Evolutionary conservation across 2,329 filamentous ascomycete species (phyloP), one percentile per base, ranked within the genome.

Genomic region (Penicillium sp.): DNA sequence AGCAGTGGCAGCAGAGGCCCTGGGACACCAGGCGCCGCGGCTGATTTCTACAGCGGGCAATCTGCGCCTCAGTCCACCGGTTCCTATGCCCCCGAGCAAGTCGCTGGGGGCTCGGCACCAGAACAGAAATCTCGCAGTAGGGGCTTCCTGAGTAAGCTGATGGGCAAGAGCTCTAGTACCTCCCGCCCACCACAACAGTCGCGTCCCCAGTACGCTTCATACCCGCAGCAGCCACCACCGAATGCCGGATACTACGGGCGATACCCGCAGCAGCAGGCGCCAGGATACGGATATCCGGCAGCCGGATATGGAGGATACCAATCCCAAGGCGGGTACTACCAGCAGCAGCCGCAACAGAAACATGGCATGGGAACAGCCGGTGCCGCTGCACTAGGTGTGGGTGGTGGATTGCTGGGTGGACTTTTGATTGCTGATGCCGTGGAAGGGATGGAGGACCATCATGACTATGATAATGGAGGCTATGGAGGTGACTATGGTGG

Each of bases 361-460:
- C 63, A 79, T 29, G 77, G 80, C 5, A 79, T 93, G 76, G 90
- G 90, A n/a, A 81, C 84, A 58, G 85, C 82, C 11, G 91, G 90
- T 48, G 91, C 87, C 51, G 86, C 88, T 9, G 90, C 90, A 22
- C 78, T 96, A 44, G 92, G 92, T 77, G 74, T 90, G 4, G 92
- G 91, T 64, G 92, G 89, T 61, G 92, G 92, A 73, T 69, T 96
- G 70, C 67, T 96, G 1, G 93, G 91, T 65, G 92, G 92, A 54
- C 84, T 86, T 60, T 60, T 96, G 67, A 74, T 96, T 31, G 87
- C 82, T 2, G 80, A 89, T 68, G 87, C 87, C 1, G 80, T 93
- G 50, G 77, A 89, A 55, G 84, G 90, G 63, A 76, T 88, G 58
- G 79, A 85, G 5, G 82, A 84, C 29, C 88, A 86, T 64, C 65